Evolutionary conservation across 176 grass and related monocot species (phyloP).

Genomic region (Zea mays): Zm-B73-REFERENCE-NAM-5.0 NC_050098.1:4222501-4223000

Average conservation of each 20-base stretch:
- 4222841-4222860: not conserved
- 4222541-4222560: too few relatives aligned
- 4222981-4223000: too few relatives aligned
- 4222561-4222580: not conserved
- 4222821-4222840: not conserved
- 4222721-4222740: not conserved
- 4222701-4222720: not conserved
- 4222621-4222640: not conserved
- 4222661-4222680: not conserved
- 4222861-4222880: constrained; percentile 4
- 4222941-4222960: not conserved
- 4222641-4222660: not conserved
- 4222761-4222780: not conserved
- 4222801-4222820: not conserved
- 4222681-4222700: not conserved
- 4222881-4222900: not conserved
- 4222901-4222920: not conserved
- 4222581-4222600: not conserved
- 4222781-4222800: not conserved
- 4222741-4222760: not conserved
- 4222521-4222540: not conserved
- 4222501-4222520: not conserved
- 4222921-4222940: not conserved
- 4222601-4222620: not conserved
- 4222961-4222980: not conserved